Percentiles rank a stretch among this genome's conserved stretches.
Conservation (phyloP, 495 filamentous ascomycete genomes). For the Gamarada debralockiae region DNA sequence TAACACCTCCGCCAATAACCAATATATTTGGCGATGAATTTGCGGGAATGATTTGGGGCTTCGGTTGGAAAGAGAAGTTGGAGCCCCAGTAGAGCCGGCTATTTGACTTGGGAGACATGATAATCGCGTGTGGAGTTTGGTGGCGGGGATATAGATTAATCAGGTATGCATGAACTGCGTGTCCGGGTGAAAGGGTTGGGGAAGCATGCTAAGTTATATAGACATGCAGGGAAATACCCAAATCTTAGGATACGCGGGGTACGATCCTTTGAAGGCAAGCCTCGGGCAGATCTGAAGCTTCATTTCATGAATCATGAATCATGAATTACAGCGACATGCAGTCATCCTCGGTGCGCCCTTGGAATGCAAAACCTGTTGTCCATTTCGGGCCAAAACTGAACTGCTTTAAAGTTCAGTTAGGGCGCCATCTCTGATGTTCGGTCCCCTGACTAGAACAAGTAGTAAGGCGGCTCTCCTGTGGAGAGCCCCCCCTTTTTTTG, state of each 20-base stretch:
- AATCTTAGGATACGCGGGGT: background rate
- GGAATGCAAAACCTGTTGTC: background rate
- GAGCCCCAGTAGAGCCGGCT: background rate
- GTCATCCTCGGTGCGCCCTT: background rate
- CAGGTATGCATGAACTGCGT: background rate
- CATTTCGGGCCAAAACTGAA: background rate
- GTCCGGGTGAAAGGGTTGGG: background rate
- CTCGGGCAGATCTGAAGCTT: background rate
- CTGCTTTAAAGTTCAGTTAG: background rate
- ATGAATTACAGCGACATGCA: background rate
- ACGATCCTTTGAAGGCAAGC: background rate
- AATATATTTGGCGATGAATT: constrained; percentile 33
- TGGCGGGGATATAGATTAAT: background rate
- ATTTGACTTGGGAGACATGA: background rate
- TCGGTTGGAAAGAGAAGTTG: constrained; percentile 1
- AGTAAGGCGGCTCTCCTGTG: background rate
- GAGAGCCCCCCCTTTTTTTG: background rate
- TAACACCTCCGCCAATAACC: constrained; percentile 44
- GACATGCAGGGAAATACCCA: background rate
- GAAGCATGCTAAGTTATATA: background rate
- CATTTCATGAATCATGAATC: background rate
- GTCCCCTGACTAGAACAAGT: background rate
- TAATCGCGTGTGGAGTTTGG: background rate
- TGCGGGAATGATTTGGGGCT: constrained; percentile 3
- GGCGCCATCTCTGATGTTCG: background rate